Conservation (phyloP, 495 filamentous ascomycete species). For the Filosporella fistucella region DNA sequence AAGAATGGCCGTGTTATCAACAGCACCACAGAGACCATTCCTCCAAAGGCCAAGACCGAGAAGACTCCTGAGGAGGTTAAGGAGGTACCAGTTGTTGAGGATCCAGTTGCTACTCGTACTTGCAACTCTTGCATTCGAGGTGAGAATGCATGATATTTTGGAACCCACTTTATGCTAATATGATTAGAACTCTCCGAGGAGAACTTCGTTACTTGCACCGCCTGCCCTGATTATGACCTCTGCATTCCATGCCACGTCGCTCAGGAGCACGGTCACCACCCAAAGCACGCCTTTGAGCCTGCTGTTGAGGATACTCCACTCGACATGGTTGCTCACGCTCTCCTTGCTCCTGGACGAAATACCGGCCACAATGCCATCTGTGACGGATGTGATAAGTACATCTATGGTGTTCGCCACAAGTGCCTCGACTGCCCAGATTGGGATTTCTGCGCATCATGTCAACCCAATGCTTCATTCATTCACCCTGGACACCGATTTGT, state of each 20-base stretch:
- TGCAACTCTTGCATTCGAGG: conserved; percentile 90
- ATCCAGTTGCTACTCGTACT: conserved; percentile 55
- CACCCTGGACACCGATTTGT: conserved; percentile 91
- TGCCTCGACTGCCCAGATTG: conserved; percentile 96
- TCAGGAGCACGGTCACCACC: conserved; percentile 87
- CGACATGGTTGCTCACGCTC: conserved; percentile 48
- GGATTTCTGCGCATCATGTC: conserved; percentile 88
- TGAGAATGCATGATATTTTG: conserved; percentile 30
- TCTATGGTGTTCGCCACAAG: conserved; percentile 91
- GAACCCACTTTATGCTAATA: conserved; percentile 7
- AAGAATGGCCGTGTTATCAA: conserved; percentile 72
- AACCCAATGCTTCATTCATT: conserved; percentile 54
- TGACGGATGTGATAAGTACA: conserved; percentile 89
- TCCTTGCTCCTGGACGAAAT: conserved; percentile 78
- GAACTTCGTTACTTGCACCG: conserved; percentile 78
- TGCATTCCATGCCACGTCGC: conserved; percentile 75
- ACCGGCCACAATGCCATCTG: conserved; percentile 83
- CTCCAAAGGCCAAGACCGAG: conserved; percentile 47
- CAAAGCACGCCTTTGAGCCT: conserved; percentile 73
- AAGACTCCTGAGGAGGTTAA: conserved; percentile 13
- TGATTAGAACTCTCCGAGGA: conserved; percentile 62
- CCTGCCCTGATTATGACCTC: conserved; percentile 88
- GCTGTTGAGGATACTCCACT: conserved; percentile 53
- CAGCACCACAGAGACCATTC: conserved; percentile 77
- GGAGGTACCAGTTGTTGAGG: conserved; percentile 14